Evolutionary conservation across 2,329 filamentous ascomycete genomes (phyloP).

Genomic region (Botrytis paeoniae): DNA sequence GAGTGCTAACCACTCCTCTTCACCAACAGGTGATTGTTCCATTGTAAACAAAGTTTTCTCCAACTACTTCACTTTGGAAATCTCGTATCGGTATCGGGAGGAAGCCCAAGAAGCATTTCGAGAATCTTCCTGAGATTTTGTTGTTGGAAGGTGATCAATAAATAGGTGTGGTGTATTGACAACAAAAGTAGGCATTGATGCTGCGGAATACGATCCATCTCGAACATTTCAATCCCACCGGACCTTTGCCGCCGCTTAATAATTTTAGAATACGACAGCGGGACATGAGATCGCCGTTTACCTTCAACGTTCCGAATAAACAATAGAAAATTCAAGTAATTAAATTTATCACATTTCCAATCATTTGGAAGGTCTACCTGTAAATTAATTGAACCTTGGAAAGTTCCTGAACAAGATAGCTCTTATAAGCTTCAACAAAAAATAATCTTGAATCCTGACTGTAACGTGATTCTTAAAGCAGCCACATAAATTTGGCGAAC

Average conservation of each 20-base stretch:
- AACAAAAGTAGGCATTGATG: slow-evolving; percentile 1
- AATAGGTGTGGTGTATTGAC: neutral
- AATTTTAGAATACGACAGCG: neutral
- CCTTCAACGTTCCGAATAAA: neutral
- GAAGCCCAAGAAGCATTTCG: slow-evolving; percentile 21
- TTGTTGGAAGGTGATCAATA: neutral
- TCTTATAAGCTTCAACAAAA: neutral
- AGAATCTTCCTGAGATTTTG: slow-evolving; percentile 8
- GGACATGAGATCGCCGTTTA: neutral
- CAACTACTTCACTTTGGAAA: slow-evolving; percentile 19
- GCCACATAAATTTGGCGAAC: slow-evolving; percentile 17
- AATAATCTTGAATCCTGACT: neutral
- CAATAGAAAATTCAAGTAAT: neutral
- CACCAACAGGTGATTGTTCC: slow-evolving; percentile 63
- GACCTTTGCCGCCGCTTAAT: slow-evolving; percentile 17
- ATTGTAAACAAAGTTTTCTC: slow-evolving; percentile 27
- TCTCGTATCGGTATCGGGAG: slow-evolving; percentile 19
- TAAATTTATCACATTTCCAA: no score
- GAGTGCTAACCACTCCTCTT: slow-evolving; percentile 75
- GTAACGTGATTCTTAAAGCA: slow-evolving; percentile 13
- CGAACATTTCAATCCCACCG: slow-evolving; percentile 15
- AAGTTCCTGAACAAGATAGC: neutral
- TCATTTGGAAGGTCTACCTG: no score
- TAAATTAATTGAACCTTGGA: neutral
- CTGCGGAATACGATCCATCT: slow-evolving; percentile 13